These are phyloP conservation scores for Senecio squalidus DNA, from an alignment of 140 eudicot genomes.

Conservation along the genomic window DNA sequence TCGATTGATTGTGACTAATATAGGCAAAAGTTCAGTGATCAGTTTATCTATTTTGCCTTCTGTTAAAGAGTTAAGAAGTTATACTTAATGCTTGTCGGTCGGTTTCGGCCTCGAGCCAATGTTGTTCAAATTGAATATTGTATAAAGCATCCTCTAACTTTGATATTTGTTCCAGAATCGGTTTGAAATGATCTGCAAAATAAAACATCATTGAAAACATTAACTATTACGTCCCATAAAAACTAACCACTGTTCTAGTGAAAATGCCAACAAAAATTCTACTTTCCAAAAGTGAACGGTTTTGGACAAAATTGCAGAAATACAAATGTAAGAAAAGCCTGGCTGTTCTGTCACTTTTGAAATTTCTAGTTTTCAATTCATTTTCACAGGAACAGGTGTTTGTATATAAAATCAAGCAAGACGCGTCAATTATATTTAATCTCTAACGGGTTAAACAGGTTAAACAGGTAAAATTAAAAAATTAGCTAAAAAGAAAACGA, in stretches of 20 bases:
- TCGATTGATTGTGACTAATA: background rate
- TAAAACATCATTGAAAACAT: background rate
- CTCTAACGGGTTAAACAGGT: no score
- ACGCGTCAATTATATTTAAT: background rate
- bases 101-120: conserved; percentile 89
- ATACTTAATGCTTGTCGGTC: conserved; percentile 79
- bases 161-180: conserved; percentile 61
- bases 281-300: background rate
- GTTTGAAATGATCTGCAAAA: conserved; percentile 79
- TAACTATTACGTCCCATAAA: background rate
- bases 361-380: no score
- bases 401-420: background rate
- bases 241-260: background rate
- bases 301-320: background rate
- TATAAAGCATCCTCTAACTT: conserved; percentile 70
- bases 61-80: conserved; percentile 1
- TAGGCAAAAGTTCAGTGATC: background rate
- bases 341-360: background rate
- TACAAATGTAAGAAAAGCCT: background rate
- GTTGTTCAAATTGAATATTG: conserved; percentile 75
- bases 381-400: background rate
- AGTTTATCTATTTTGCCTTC: background rate
- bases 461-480: background rate
- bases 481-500: background rate
- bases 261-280: conserved; percentile 8